phyloP scores from a whole-genome alignment of 331 rosid genomes.

The Acacia pycnantha region DNA sequence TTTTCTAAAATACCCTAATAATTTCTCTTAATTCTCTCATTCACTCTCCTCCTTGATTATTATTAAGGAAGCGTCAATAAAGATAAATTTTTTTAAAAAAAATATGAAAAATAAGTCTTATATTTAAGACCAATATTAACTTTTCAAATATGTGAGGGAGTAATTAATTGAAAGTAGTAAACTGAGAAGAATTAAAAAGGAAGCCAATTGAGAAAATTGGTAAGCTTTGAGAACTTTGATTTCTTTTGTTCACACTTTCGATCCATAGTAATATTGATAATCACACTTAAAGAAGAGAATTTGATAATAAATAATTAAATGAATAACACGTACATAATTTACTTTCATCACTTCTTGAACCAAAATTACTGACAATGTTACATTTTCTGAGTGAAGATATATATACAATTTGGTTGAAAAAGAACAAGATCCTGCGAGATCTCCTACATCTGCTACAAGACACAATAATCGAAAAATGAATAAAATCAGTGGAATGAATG shows the following conservation, averaged over 20 bases:
- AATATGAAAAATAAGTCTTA: no score
- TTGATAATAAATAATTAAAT: not conserved
- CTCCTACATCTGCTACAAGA: conserved; percentile 26
- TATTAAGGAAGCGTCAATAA: no score
- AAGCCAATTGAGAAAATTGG: not conserved
- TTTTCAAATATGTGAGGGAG: no score
- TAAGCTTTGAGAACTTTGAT: not conserved
- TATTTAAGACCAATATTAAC: no score
- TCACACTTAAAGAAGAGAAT: not conserved
- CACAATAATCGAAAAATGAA: conserved; percentile 19
- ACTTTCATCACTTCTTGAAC: not conserved
- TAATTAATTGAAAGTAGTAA: not conserved
- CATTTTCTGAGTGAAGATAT: conserved; percentile 28
- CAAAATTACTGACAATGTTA: conserved; percentile 21
- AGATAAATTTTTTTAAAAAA: no score
- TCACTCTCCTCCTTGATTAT: no score
- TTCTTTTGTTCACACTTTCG: not conserved
- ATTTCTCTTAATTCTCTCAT: no score
- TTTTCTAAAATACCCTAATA: no score
- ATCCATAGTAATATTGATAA: not conserved
- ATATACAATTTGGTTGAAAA: conserved; percentile 38
- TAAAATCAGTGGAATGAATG: not conserved
- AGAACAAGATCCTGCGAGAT: conserved; percentile 34
- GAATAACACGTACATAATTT: not conserved
- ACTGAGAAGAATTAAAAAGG: not conserved